phyloP scores from a whole-genome alignment of 78 protist genomes.

The Emiliania huxleyi region DNA sequence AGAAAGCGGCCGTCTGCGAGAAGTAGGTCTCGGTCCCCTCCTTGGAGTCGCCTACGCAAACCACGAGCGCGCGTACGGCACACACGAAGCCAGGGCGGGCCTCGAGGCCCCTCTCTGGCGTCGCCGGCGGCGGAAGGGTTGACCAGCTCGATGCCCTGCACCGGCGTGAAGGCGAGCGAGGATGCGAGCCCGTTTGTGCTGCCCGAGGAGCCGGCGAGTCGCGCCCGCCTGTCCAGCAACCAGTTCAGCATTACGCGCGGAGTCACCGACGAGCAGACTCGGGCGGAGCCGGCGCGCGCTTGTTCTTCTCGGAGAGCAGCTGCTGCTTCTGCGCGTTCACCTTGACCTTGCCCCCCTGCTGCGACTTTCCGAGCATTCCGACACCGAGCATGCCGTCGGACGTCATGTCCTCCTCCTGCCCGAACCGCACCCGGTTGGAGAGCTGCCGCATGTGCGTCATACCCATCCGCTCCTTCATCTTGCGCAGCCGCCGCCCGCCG shows the following conservation, averaged over 20 bases:
- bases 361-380: not conserved
- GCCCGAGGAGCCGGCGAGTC: not conserved
- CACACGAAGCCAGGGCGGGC: too few species aligned
- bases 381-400: slow-evolving; percentile 10
- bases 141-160: slow-evolving; percentile 26
- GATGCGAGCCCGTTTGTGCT: slow-evolving; percentile 10
- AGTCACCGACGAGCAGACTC: too few species aligned
- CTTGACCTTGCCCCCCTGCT: not conserved
- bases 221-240: not conserved
- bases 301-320: not conserved
- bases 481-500: slow-evolving; percentile 8
- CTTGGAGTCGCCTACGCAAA: too few species aligned
- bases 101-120: not conserved
- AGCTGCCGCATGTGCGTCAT: slow-evolving; percentile 7
- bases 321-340: slow-evolving; percentile 1
- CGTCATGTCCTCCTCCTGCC: not conserved
- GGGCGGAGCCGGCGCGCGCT: too few species aligned
- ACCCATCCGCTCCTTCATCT: not conserved
- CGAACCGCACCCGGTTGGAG: slow-evolving; percentile 3
- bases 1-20: not conserved
- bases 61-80: too few species aligned
- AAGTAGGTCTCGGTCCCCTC: slow-evolving; percentile 24
- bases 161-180: slow-evolving; percentile 19
- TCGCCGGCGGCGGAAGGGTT: not conserved
- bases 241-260: too few species aligned